phyloP scores from a whole-genome alignment of 2,329 filamentous ascomycete species.

The Alternaria arbusti region DNA sequence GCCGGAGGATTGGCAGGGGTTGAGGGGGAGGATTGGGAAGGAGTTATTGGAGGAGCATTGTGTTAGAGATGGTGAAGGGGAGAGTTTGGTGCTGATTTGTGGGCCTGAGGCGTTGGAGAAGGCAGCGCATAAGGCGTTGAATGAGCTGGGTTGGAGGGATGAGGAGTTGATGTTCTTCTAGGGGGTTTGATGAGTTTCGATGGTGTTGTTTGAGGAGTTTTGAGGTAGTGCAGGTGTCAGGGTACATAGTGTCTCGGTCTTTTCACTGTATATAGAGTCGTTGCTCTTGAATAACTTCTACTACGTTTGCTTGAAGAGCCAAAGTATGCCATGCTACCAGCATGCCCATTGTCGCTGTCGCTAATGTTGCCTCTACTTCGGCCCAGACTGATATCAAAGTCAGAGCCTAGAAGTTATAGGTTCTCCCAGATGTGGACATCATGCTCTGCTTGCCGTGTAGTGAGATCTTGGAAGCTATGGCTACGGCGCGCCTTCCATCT shows the following conservation, averaged over 20 bases:
- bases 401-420: too few species aligned
- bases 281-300: neutral
- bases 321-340: neutral
- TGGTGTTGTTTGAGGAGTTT: neutral
- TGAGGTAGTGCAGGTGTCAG: neutral
- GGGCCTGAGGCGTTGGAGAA: constrained; percentile 79
- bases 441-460: too few species aligned
- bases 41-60: constrained; percentile 67
- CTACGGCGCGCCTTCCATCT: too few species aligned
- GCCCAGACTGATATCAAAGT: too few species aligned
- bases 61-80: constrained; percentile 56
- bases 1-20: constrained; percentile 69
- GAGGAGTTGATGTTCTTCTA: constrained; percentile 79
- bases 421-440: too few species aligned
- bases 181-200: neutral
- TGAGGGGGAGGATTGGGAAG: constrained; percentile 69
- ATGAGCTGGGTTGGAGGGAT: constrained; percentile 72
- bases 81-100: constrained; percentile 74
- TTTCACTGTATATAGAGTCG: neutral
- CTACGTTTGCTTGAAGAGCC: neutral
- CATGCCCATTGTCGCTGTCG: neutral
- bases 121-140: constrained; percentile 63
- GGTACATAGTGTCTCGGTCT: neutral
- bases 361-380: too few species aligned
- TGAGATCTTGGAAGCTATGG: too few species aligned